phyloP scores from a whole-genome alignment of 2,329 filamentous ascomycete species.

The Camillea tinctor region DNA sequence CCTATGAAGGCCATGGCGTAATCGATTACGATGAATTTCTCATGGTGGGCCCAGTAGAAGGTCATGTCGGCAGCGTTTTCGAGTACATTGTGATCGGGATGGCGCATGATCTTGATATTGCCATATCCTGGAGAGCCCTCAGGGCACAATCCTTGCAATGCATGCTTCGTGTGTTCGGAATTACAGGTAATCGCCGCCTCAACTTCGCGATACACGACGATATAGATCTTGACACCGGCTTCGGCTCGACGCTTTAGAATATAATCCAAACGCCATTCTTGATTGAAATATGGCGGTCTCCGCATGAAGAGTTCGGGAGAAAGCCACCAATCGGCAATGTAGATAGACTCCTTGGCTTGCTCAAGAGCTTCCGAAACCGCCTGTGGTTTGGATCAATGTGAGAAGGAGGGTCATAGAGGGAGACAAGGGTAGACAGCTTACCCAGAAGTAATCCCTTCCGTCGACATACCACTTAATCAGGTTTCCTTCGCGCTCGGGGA shows the following conservation, averaged over 20 bases:
- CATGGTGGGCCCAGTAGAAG: conserved; percentile 97
- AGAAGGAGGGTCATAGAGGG: not conserved
- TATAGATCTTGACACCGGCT: conserved; percentile 89
- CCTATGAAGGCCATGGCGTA: conserved; percentile 90
- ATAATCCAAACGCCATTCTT: conserved; percentile 84
- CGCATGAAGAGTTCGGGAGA: conserved; percentile 85
- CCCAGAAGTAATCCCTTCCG: conserved; percentile 91
- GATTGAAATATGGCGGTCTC: conserved; percentile 76
- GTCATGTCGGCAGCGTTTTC: conserved; percentile 96
- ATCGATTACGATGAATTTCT: conserved; percentile 96
- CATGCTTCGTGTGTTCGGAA: conserved; percentile 88
- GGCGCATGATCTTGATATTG: conserved; percentile 85
- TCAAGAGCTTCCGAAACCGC: conserved; percentile 90
- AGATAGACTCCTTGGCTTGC: conserved; percentile 86
- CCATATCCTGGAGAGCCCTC: conserved; percentile 78
- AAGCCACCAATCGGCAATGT: conserved; percentile 97
- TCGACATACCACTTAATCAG: conserved; percentile 97
- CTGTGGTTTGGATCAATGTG: conserved; percentile 20
- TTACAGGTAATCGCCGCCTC: conserved; percentile 85
- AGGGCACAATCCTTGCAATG: conserved; percentile 74
- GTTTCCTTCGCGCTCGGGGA: conserved; percentile 82
- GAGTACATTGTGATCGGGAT: conserved; percentile 92
- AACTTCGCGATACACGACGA: conserved; percentile 90
- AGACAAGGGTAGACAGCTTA: conserved; percentile 22
- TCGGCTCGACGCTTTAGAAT: conserved; percentile 86